Evolutionary conservation across 2,329 filamentous ascomycete genomes (phyloP).

Genomic region (Pezicula rhizophila): DNA sequence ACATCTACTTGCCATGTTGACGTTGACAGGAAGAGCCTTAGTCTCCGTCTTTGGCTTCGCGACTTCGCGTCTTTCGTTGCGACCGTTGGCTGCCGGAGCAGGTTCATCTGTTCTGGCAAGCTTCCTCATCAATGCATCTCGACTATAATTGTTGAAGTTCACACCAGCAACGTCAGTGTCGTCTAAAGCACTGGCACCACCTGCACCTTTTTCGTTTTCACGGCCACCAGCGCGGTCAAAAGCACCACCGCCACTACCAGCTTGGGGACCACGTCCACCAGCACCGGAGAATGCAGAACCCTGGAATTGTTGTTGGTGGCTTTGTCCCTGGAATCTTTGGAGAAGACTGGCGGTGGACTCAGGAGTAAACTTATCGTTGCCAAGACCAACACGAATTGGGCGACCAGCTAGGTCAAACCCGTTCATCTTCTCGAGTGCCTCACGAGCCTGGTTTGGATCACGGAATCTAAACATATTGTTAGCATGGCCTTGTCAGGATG

Average conservation of each 20-base stretch:
- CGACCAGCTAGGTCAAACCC: conserved; percentile 96
- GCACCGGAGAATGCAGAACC: conserved; percentile 88
- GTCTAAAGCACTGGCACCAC: conserved; percentile 89
- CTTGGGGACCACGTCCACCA: conserved; percentile 78
- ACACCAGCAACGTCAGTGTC: conserved; percentile 97
- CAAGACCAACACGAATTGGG: conserved; percentile 95
- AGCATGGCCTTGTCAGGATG: conserved; percentile 21
- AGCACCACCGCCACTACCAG: conserved; percentile 61
- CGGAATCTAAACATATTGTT: conserved; percentile 61
- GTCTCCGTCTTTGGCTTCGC: conserved; percentile 73
- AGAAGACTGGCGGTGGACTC: conserved; percentile 91
- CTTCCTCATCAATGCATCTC: conserved; percentile 97
- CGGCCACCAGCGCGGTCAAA: conserved; percentile 89
- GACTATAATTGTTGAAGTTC: conserved; percentile 99
- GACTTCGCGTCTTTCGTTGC: conserved; percentile 59
- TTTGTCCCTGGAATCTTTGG: conserved; percentile 83
- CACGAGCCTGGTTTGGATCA: conserved; percentile 83
- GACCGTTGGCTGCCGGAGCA: conserved; percentile 48
- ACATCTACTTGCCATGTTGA: conserved; percentile 89
- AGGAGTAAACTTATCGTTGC: conserved; percentile 99
- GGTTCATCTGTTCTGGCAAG: conserved; percentile 91
- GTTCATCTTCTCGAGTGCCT: conserved; percentile 98
- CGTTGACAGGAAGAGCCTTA: conserved; percentile 74
- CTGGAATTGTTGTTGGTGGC: conserved; percentile 66
- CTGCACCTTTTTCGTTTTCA: conserved; percentile 80